Base-by-base conservation (phyloP, 495 filamentous ascomycete species). In the Pyrenopolyporus hunteri region DNA sequence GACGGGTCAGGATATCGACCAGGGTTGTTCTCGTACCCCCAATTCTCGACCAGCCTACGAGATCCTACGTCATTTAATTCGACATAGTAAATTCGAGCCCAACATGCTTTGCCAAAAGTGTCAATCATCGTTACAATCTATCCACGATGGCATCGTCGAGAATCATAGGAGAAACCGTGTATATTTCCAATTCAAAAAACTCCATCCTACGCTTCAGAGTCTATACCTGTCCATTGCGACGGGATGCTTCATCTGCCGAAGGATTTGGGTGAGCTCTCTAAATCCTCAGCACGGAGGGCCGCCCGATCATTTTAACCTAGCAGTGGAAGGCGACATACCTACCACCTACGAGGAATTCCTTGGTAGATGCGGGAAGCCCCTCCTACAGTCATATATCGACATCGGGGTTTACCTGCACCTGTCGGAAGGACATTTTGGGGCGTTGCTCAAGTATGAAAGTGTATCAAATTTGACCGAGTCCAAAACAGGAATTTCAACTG, bases 21-120 rank as follows among this genome's bases (percentile, higher is more conserved):
- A n/a, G n/a, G n/a, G n/a, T n/a, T n/a, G n/a, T n/a, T n/a, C n/a
- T n/a, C n/a, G n/a, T n/a, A n/a, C n/a, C n/a, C n/a, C n/a, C n/a
- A n/a, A n/a, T n/a, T n/a, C n/a, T n/a, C n/a, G n/a, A n/a, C n/a
- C n/a, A n/a, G n/a, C n/a, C n/a, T n/a, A n/a, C n/a, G n/a, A n/a
- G n/a, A n/a, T n/a, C n/a, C n/a, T n/a, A n/a, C n/a, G n/a, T n/a
- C n/a, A n/a, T n/a, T 19, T 1, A 39, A 20, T 9, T 39, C 20
- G n/a, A 11, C 36, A 13, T 19, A 10, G 33, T 8, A 36, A 13
- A 6, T 2, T 13, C 14, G 7, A 44, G 7, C 8, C 7, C 11
- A 25, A 44, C 13, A 44, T 44, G 40, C 40, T 44, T 7, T 44
- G 40, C n/a, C 9, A 44, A 44, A 44, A 17, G 3, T 44, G 40